Evolutionary conservation across 345 rosid genomes (phyloP).

Genomic region (Anacardium occidentale): DNA sequence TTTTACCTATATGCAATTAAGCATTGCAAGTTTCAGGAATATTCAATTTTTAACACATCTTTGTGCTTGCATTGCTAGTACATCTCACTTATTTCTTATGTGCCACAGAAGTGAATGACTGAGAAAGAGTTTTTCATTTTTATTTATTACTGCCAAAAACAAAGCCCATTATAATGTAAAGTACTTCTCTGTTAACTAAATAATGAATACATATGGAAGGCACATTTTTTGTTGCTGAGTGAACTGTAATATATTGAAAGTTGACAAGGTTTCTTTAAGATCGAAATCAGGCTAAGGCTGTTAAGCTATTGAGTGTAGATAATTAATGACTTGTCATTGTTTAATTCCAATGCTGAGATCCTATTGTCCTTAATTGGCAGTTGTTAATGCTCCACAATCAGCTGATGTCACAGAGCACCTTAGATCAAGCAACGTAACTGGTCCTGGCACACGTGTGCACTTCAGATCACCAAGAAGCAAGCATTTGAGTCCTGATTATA

Average conservation of each 20-base stretch:
- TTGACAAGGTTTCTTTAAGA: background rate
- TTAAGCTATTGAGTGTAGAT: background rate
- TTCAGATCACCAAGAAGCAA: constrained; percentile 54
- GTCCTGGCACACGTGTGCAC: constrained; percentile 56
- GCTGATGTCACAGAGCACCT: constrained; percentile 48
- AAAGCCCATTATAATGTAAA: background rate
- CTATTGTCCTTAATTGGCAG: constrained; percentile 38
- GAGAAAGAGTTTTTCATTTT: background rate
- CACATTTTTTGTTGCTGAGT: background rate
- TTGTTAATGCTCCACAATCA: constrained; percentile 41
- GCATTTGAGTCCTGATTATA: constrained; percentile 48
- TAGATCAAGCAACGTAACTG: constrained; percentile 42
- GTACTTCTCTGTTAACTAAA: background rate
- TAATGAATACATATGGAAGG: background rate
- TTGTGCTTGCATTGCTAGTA: too few species aligned
- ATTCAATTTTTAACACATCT: too few species aligned
- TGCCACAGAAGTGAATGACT: background rate
- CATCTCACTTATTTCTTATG: background rate
- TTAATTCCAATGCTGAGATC: background rate
- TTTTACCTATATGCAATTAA: background rate
- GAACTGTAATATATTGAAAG: background rate
- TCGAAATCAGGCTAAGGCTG: background rate
- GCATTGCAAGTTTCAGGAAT: background rate
- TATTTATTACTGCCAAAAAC: background rate
- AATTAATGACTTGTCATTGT: background rate